phyloP scores from a whole-genome alignment of 306 rosid genomes.

The Herpetospermum pedunculosum region DNA sequence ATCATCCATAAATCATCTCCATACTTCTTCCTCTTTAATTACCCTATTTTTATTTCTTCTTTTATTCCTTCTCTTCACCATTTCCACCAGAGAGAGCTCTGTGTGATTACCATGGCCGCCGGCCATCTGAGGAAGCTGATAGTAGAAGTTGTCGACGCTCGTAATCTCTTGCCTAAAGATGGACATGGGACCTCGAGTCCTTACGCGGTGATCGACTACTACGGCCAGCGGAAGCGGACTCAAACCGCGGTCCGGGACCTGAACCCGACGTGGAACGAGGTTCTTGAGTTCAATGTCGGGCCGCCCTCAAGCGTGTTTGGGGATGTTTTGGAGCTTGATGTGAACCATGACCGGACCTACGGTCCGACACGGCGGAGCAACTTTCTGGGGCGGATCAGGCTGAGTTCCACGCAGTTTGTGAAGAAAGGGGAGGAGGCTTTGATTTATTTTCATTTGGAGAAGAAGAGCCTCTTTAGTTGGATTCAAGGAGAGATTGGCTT shows the following conservation, averaged over 20 bases:
- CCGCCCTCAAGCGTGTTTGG: slow-evolving; percentile 42
- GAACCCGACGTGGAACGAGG: slow-evolving; percentile 71
- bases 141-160: slow-evolving; percentile 80
- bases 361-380: slow-evolving; percentile 53
- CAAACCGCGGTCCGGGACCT: slow-evolving; percentile 35
- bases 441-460: slow-evolving; percentile 52
- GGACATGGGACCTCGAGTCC: slow-evolving; percentile 81
- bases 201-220: slow-evolving; percentile 47
- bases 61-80: not conserved
- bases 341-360: slow-evolving; percentile 41
- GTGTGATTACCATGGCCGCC: slow-evolving; percentile 17
- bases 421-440: slow-evolving; percentile 81
- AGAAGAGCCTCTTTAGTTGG: slow-evolving; percentile 38
- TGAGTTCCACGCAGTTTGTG: slow-evolving; percentile 60
- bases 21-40: not conserved
- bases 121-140: slow-evolving; percentile 31
- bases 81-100: not conserved
- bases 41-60: not conserved
- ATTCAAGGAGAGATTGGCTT: slow-evolving; percentile 69
- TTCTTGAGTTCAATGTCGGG: slow-evolving; percentile 48
- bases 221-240: slow-evolving; percentile 56
- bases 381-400: slow-evolving; percentile 50
- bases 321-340: slow-evolving; percentile 52
- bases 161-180: slow-evolving; percentile 58
- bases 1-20: not conserved